Evolutionary conservation across 495 filamentous ascomycete species (phyloP).

Genomic region (Aspergillus diversus): DNA sequence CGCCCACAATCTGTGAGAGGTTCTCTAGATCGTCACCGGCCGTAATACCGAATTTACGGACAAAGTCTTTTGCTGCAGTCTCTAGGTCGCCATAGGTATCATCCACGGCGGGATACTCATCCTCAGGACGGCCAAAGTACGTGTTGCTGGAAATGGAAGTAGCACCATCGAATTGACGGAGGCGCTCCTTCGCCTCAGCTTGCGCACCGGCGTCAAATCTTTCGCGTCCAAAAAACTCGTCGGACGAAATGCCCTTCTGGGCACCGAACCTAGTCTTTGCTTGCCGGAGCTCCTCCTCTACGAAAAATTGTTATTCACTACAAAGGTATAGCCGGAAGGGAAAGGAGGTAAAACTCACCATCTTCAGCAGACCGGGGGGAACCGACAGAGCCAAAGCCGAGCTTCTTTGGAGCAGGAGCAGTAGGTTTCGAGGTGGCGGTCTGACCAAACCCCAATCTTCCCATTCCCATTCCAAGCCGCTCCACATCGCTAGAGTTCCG

Average conservation of each 20-base stretch:
- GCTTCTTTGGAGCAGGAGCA: conserved; percentile 68
- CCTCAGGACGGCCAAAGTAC: conserved; percentile 91
- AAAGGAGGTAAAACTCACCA: conserved; percentile 55
- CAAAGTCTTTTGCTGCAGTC: conserved; percentile 89
- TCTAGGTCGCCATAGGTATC: conserved; percentile 84
- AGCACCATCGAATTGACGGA: conserved; percentile 92
- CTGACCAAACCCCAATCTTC: conserved; percentile 88
- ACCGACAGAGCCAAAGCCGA: conserved; percentile 87
- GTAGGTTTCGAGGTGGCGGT: conserved; percentile 68
- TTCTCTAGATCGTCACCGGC: conserved; percentile 95
- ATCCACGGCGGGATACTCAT: conserved; percentile 63
- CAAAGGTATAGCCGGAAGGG: background rate
- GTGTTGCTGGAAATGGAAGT: conserved; percentile 91
- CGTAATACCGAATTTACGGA: conserved; percentile 91
- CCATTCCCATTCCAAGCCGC: conserved; percentile 88
- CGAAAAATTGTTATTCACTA: background rate
- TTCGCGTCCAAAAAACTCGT: conserved; percentile 96
- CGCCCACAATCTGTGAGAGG: conserved; percentile 75
- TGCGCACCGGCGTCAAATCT: conserved; percentile 78
- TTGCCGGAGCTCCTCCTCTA: conserved; percentile 47
- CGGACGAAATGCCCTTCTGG: conserved; percentile 96
- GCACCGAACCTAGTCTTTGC: conserved; percentile 64
- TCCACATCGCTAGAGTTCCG: conserved; percentile 77
- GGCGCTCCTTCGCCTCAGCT: conserved; percentile 81
- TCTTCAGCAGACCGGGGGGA: conserved; percentile 64